These are phyloP conservation scores for Thermochaetoides thermophila DNA, from an alignment of 495 filamentous ascomycete species.

Conservation along the genomic window DNA sequence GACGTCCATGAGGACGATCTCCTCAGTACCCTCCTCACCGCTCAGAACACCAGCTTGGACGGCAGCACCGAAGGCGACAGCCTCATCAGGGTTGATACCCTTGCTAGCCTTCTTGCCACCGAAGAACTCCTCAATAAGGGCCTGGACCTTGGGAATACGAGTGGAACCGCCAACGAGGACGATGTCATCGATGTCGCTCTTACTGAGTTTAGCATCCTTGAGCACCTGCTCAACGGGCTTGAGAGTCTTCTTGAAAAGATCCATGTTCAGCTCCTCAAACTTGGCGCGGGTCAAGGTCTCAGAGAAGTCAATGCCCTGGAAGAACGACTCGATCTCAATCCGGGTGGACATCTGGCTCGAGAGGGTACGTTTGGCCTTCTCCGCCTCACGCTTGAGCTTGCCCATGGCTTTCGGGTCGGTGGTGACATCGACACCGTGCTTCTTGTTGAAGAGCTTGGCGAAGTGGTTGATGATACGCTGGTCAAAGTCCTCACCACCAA, in stretches of 20 bases:
- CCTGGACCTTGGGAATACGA: slow-evolving; percentile 94
- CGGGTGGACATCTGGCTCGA: slow-evolving; percentile 97
- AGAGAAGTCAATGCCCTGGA: slow-evolving; percentile 93
- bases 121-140: slow-evolving; percentile 93
- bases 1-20: slow-evolving; percentile 90
- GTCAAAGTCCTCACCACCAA: slow-evolving; percentile 99
- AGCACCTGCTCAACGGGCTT: slow-evolving; percentile 98
- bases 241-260: slow-evolving; percentile 97
- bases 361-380: slow-evolving; percentile 99
- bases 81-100: slow-evolving; percentile 97
- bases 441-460: slow-evolving; percentile 98
- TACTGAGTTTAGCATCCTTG: slow-evolving; percentile 84
- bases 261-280: slow-evolving; percentile 97
- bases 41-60: slow-evolving; percentile 94
- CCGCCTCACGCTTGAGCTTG: slow-evolving; percentile 98
- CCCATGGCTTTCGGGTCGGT: slow-evolving; percentile 98
- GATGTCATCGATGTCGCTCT: slow-evolving; percentile 73
- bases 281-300: slow-evolving; percentile 97
- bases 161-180: slow-evolving; percentile 86
- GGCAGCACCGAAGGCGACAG: slow-evolving; percentile 92
- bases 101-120: slow-evolving; percentile 89
- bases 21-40: slow-evolving; percentile 63
- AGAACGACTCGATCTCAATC: slow-evolving; percentile 96
- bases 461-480: slow-evolving; percentile 96
- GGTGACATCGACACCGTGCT: slow-evolving; percentile 80